Percentiles rank a stretch among this genome's conserved stretches.
Evolutionary conservation across 2,329 filamentous ascomycete genomes (phyloP).

Genomic region (Phialocephala sp.): DNA sequence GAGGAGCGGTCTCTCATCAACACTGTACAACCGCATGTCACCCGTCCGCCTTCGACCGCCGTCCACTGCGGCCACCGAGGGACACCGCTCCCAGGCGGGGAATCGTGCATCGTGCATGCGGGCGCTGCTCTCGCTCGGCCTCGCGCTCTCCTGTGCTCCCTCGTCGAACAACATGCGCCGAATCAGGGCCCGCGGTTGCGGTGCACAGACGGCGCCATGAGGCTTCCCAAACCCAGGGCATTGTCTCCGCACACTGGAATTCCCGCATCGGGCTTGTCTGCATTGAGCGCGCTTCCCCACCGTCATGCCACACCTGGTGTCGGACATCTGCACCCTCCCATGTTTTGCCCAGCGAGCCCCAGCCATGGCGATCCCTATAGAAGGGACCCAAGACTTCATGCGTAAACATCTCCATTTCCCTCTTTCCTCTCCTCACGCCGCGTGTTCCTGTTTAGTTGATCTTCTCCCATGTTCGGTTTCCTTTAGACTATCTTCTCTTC

Average conservation of each 20-base stretch:
- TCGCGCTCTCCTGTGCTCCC: not conserved
- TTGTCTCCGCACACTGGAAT: slow-evolving; percentile 24
- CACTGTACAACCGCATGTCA: too few species aligned
- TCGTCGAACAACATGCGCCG: slow-evolving; percentile 1
- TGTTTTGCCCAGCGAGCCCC: slow-evolving; percentile 35
- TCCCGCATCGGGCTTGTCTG: slow-evolving; percentile 26
- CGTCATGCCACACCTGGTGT: slow-evolving; percentile 38
- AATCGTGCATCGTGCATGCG: not conserved
- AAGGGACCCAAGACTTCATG: slow-evolving; percentile 36
- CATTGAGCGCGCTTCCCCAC: slow-evolving; percentile 35
- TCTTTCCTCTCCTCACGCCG: slow-evolving; percentile 32
- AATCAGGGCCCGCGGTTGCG: slow-evolving; percentile 2
- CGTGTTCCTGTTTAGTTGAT: slow-evolving; percentile 33
- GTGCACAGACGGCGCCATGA: slow-evolving; percentile 35
- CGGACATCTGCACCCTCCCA: slow-evolving; percentile 35
- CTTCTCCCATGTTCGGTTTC: slow-evolving; percentile 30
- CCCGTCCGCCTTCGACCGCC: too few species aligned
- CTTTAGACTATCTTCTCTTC: slow-evolving; percentile 31
- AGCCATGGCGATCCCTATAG: slow-evolving; percentile 31
- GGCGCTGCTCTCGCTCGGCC: slow-evolving; percentile 1
- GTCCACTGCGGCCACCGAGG: too few species aligned
- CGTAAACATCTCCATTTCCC: slow-evolving; percentile 30
- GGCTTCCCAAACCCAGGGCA: slow-evolving; percentile 26
- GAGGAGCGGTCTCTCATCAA: too few species aligned
- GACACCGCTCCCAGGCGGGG: too few species aligned